Base-by-base conservation (phyloP, 2,329 filamentous ascomycete species). In the Hirsutella thompsonii region DNA sequence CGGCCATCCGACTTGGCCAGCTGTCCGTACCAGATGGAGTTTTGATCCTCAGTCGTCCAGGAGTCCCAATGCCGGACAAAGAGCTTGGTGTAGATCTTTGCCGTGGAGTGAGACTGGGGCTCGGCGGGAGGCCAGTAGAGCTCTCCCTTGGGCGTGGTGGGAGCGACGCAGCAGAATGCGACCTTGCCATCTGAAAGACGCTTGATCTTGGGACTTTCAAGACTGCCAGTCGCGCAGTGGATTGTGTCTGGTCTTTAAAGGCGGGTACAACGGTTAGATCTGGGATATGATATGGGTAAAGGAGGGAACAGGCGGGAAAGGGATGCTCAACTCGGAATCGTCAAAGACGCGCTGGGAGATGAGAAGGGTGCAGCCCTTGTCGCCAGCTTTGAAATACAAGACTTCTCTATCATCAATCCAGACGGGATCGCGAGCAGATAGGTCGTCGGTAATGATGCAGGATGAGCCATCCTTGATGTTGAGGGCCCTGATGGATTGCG, bases 1-100 rank as follows among this genome's bases (percentile, higher is more conserved):
- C 53, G 55, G 13, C 49, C 59, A 13, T 58, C 57, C 29, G 55
- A 60, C 54, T 64, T 66, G 48, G 59, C 64, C 37, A 92, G 57
- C 5, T 72, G 71, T 26, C 79, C 79, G 23, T 85, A 83, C 70
- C 81, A 92, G 21, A 94, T 69, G 2, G 81, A 73, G 52, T 79
- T 81, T 46, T 72, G 76, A 52, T 84, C 79, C 36, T 79, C 72
- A 1, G 73, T 77, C 20, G 79, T 67, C 62, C 81, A 93, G n/a
- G 71, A 60, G 55, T 93, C 85, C 86, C 86, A 93, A 53, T 93
- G 84, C 13, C 86, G 75, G 21, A 85, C 83, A 52, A 85, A 92
- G 20, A 89, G 73, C 37, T 73, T 76, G 18, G 76, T 76, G 58
- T 92, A 92, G 19, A 87, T 71, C 51, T 74, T 79, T 21, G 76